These are phyloP conservation scores for Urochloa ruziziensis DNA, from an alignment of 176 grass and related monocot species.

Conservation along the genomic window DNA sequence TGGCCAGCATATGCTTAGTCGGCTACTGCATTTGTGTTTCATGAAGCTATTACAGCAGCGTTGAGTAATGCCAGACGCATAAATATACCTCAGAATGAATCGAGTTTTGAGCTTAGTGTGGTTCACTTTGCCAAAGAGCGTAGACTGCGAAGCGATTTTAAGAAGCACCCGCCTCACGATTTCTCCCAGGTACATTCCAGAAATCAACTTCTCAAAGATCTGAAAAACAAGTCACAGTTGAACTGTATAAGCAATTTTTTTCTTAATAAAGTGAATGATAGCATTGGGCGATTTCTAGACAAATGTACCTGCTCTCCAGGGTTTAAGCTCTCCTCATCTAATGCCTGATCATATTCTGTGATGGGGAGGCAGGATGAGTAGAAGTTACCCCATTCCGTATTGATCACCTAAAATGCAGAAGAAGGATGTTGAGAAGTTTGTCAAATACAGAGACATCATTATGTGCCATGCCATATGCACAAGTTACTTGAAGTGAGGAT, in stretches of 20 bases:
- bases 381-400: slow-evolving; percentile 80
- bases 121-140: slow-evolving; percentile 53
- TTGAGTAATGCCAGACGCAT: neutral
- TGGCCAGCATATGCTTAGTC: neutral
- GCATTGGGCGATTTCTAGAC: neutral
- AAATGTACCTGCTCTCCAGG: slow-evolving; percentile 61
- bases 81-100: slow-evolving; percentile 55
- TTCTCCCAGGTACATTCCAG: slow-evolving; percentile 86
- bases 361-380: slow-evolving; percentile 53
- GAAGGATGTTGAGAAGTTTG: neutral
- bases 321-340: slow-evolving; percentile 73
- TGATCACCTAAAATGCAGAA: slow-evolving; percentile 47
- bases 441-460: neutral
- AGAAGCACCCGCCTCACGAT: slow-evolving; percentile 74
- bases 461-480: neutral
- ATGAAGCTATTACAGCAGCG: neutral
- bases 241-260: neutral
- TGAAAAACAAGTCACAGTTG: slow-evolving; percentile 9
- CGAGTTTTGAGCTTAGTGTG: slow-evolving; percentile 51
- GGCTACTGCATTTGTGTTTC: neutral
- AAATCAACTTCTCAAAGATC: slow-evolving; percentile 87
- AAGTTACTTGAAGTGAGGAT: neutral
- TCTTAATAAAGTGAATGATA: neutral
- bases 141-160: slow-evolving; percentile 52
- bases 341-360: slow-evolving; percentile 67